Evolutionary conservation across 768 basidiomycete species (phyloP), one percentile per base, ranked within the genome.

Genomic region (Fomitopsis serialis): DNA sequence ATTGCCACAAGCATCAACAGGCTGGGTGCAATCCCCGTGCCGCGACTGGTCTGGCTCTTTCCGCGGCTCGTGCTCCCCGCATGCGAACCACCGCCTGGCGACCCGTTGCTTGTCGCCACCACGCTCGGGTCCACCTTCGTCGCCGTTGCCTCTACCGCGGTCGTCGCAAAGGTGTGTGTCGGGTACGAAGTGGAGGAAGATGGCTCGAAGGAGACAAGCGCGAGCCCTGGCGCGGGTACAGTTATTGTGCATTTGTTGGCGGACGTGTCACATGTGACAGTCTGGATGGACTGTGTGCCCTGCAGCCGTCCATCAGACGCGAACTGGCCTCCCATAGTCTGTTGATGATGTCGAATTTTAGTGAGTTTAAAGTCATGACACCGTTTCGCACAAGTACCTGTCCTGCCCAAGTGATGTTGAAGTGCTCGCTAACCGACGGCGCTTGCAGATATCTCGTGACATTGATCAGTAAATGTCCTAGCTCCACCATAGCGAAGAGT

Each of bases 161-260:
- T 81, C 15, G 80, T 85, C 13, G 80, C 55, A 62, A 82, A 87
- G 19, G 81, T 84, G 59, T 61, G 64, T 1, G 74, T 69, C 19
- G 37, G 15, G 15, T 40, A 40, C 2, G 68, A 58, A n/a, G 59
- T 63, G 1, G 67, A 61, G 13, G 61, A 64, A 9, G 68, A 63
- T 37, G 74, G 75, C 1, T 66, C 54, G 42, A 74, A 61, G 3
- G 77, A 74, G 54, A 92, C 87, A 42, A 92, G 74, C 2, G 88
- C 88, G 57, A 86, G 82, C 29, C 80, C 81, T 0, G 91, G 89
- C 1, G 89, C 85, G 36, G 79, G 77, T 42, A 92, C 79, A 9
- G 73, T 74, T 47, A 92, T 71, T 25, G 66, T 57, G 67, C 89
- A 92, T 0, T 72, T 70, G 59, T 80, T 78, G 53, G 70, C 69